A percentile compares a stretch with the other conserved stretches of the same genome.
Conservation (phyloP, 352 stramenopile genomes). For the Globisporangium heterothallicum region DNA sequence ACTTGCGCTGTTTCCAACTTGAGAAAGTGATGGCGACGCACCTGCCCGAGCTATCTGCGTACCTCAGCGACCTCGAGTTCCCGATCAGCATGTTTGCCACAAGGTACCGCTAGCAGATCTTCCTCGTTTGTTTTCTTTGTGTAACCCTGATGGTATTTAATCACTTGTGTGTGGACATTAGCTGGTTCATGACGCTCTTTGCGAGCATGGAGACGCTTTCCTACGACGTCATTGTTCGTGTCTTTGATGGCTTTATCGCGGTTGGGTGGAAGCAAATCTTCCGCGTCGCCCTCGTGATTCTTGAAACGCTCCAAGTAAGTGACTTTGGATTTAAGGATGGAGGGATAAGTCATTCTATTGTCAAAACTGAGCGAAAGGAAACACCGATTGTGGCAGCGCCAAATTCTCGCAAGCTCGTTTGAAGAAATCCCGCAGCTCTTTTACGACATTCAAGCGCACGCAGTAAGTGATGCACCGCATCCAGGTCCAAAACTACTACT, state of each 20-base stretch:
- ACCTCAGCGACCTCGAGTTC: conserved; percentile 58
- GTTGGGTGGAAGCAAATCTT: conserved; percentile 72
- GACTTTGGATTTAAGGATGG: background rate
- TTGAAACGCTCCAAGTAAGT: conserved; percentile 44
- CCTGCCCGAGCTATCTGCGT: conserved; percentile 30
- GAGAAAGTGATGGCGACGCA: conserved; percentile 39
- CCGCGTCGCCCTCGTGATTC: conserved; percentile 50
- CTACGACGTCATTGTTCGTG: conserved; percentile 49
- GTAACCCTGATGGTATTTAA: too few species aligned
- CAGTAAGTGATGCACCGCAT: too few species aligned
- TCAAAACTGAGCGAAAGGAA: too few species aligned
- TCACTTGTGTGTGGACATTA: conserved; percentile 16
- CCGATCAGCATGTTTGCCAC: conserved; percentile 66
- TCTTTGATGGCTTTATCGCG: conserved; percentile 66
- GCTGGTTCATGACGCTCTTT: conserved; percentile 83
- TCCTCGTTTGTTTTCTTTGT: conserved; percentile 3
- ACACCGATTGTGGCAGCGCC: conserved; percentile 29
- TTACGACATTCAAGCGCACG: conserved; percentile 58
- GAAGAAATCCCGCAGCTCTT: conserved; percentile 74
- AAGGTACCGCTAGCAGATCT: conserved; percentile 24
- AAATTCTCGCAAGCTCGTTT: conserved; percentile 55
- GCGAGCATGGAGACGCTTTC: conserved; percentile 68
- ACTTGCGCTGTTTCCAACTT: conserved; percentile 64
- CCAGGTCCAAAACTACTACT: too few species aligned
- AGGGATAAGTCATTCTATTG: too few species aligned